Evolutionary conservation across 805 yeast genomes (phyloP).

Genomic region (Metschnikowia baotianmanensis): DNA sequence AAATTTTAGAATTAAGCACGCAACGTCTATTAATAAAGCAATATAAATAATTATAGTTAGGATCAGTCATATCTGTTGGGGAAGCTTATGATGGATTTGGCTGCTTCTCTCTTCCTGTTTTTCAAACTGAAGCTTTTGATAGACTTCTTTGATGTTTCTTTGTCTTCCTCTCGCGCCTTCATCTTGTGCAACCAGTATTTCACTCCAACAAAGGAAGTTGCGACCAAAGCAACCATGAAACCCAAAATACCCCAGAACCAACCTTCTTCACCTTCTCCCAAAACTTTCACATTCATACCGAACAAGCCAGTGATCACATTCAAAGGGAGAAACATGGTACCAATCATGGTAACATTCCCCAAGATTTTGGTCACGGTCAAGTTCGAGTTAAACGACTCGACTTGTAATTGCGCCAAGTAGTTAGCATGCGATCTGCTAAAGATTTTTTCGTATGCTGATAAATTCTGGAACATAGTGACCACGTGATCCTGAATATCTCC

Average conservation of each 20-base stretch:
- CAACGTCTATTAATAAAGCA: too few relatives aligned
- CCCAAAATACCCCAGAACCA: conserved; percentile 62
- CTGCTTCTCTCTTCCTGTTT: conserved; percentile 28
- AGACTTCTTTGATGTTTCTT: conserved; percentile 18
- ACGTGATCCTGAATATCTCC: conserved; percentile 98
- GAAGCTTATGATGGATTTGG: conserved; percentile 39
- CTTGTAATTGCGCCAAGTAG: conserved; percentile 91
- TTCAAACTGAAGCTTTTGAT: conserved; percentile 25
- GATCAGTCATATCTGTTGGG: conserved; percentile 22
- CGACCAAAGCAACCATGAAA: conserved; percentile 24
- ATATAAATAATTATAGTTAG: background rate
- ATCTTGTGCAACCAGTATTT: conserved; percentile 22
- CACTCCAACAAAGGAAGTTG: conserved; percentile 26
- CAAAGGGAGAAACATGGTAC: conserved; percentile 87
- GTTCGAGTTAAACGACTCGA: conserved; percentile 83
- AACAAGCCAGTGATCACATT: conserved; percentile 88
- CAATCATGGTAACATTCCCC: conserved; percentile 84
- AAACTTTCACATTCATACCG: conserved; percentile 93
- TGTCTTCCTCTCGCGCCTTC: conserved; percentile 9
- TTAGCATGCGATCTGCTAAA: conserved; percentile 89
- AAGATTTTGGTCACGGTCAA: conserved; percentile 82
- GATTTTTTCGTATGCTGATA: conserved; percentile 87
- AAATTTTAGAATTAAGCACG: too few relatives aligned
- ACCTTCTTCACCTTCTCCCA: conserved; percentile 47
- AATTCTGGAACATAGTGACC: conserved; percentile 90